Percentiles rank a stretch among this genome's conserved stretches.
These are phyloP conservation scores for Fusarium tricinctum DNA, from an alignment of 2,329 filamentous ascomycete species.

Conservation along the genomic window DNA sequence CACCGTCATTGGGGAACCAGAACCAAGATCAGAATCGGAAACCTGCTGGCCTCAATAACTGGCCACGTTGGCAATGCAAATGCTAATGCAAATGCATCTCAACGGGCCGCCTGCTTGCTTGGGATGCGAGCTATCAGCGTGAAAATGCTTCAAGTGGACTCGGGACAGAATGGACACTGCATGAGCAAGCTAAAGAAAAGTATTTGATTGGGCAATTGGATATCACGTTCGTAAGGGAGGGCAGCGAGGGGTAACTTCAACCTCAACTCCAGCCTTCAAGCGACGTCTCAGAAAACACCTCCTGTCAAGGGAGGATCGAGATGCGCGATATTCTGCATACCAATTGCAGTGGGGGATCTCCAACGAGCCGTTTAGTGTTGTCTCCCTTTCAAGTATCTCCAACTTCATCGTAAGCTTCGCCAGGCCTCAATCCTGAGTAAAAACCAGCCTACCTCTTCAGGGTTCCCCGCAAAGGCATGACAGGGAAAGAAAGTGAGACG, in stretches of 20 bases:
- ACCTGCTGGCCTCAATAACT: conserved; percentile 43
- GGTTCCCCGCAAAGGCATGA: conserved; percentile 35
- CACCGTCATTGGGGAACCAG: conserved; percentile 11
- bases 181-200: conserved; percentile 10
- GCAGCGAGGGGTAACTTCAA: conserved; percentile 28
- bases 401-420: conserved; percentile 21
- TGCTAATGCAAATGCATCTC: conserved; percentile 37
- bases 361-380: conserved; percentile 1
- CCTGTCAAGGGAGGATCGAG: conserved; percentile 36
- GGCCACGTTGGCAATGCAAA: conserved; percentile 44
- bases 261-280: conserved; percentile 23
- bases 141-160: conserved; percentile 41
- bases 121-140: conserved; percentile 12
- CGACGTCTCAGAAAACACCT: conserved; percentile 32
- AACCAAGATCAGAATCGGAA: conserved; percentile 8
- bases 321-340: conserved; percentile 36
- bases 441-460: conserved; percentile 10
- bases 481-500: conserved; percentile 24
- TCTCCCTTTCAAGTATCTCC: conserved; percentile 16
- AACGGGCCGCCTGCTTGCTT: conserved; percentile 35
- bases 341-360: conserved; percentile 19
- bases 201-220: conserved; percentile 44
- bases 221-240: conserved; percentile 29
- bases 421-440: conserved; percentile 39
- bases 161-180: conserved; percentile 11